Conservation (phyloP, 2,329 filamentous ascomycete genomes). For the Beauveria sp. region DNA sequence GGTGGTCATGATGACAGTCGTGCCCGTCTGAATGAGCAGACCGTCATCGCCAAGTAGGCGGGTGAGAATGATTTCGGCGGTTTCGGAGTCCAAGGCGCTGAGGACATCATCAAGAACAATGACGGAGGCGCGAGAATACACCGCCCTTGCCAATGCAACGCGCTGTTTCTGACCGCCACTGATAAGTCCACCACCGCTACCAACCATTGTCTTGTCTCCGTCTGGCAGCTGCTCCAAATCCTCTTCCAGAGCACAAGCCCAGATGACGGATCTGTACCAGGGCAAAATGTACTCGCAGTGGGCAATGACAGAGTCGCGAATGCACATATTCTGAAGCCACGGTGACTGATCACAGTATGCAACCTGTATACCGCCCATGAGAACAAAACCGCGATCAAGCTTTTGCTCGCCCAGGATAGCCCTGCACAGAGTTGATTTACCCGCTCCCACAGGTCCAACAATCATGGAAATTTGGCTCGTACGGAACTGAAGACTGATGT, state of each 20-base stretch:
- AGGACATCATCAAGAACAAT: slow-evolving; percentile 71
- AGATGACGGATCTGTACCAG: slow-evolving; percentile 9
- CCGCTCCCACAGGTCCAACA: slow-evolving; percentile 14
- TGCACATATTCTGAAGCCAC: slow-evolving; percentile 10
- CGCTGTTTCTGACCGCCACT: slow-evolving; percentile 20
- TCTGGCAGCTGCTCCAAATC: slow-evolving; percentile 28
- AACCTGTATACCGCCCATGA: slow-evolving; percentile 9
- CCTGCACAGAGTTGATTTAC: slow-evolving; percentile 17
- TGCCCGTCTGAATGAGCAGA: slow-evolving; percentile 13
- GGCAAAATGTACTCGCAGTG: slow-evolving; percentile 7
- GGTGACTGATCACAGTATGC: slow-evolving; percentile 14
- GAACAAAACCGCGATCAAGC: slow-evolving; percentile 11
- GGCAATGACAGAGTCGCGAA: slow-evolving; percentile 7
- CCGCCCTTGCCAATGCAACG: slow-evolving; percentile 62
- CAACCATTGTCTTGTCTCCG: slow-evolving; percentile 10
- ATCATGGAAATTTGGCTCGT: slow-evolving; percentile 23
- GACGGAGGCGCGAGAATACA: slow-evolving; percentile 82
- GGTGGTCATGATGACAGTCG: slow-evolving; percentile 14
- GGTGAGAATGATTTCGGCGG: slow-evolving; percentile 11
- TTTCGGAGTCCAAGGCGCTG: slow-evolving; percentile 8
- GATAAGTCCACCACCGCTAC: slow-evolving; percentile 15
- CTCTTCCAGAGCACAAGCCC: slow-evolving; percentile 23
- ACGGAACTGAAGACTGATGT: slow-evolving; percentile 7
- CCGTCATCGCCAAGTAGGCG: slow-evolving; percentile 15
- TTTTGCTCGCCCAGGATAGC: slow-evolving; percentile 16